These are phyloP conservation scores for Ilyonectria mors-panacis DNA, from an alignment of 2,329 filamentous ascomycete genomes.

Conservation along the genomic window DNA sequence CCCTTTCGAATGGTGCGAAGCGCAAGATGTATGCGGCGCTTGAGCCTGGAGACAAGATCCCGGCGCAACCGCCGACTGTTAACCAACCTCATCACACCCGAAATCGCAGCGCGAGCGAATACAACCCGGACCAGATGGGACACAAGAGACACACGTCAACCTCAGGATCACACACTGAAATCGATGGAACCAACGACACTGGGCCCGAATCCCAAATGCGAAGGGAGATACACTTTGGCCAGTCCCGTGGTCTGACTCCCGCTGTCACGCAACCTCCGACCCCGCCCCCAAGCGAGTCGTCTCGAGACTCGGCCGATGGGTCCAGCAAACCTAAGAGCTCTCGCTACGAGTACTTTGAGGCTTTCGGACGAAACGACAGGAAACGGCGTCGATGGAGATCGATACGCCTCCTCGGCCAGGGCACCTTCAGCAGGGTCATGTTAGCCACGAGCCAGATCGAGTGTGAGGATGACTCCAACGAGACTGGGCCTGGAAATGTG, in stretches of 20 bases:
- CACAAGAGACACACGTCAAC: slow-evolving; percentile 82
- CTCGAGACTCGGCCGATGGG: slow-evolving; percentile 59
- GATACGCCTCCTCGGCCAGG: slow-evolving; percentile 86
- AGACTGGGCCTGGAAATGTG: slow-evolving; percentile 52
- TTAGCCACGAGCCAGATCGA: slow-evolving; percentile 85
- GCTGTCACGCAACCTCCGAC: slow-evolving; percentile 78
- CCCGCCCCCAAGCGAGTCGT: slow-evolving; percentile 85
- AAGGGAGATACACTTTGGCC: slow-evolving; percentile 85
- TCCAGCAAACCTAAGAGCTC: slow-evolving; percentile 60
- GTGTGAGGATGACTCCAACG: slow-evolving; percentile 61
- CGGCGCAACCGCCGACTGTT: slow-evolving; percentile 56
- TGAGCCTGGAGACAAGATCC: slow-evolving; percentile 48
- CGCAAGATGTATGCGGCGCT: slow-evolving; percentile 67
- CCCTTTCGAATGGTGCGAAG: slow-evolving; percentile 67
- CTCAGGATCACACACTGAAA: slow-evolving; percentile 70
- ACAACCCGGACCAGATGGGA: slow-evolving; percentile 79
- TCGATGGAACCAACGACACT: slow-evolving; percentile 43
- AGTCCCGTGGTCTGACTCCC: slow-evolving; percentile 80
- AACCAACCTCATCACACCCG: slow-evolving; percentile 67
- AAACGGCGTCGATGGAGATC: slow-evolving; percentile 85
- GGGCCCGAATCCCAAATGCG: slow-evolving; percentile 68
- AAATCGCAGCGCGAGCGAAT: slow-evolving; percentile 91
- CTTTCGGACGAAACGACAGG: slow-evolving; percentile 74
- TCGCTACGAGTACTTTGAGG: slow-evolving; percentile 77
- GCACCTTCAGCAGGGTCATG: slow-evolving; percentile 95